phyloP scores from a whole-genome alignment of 2,329 filamentous ascomycete species.

The Thielaviopsis punctulata region DNA sequence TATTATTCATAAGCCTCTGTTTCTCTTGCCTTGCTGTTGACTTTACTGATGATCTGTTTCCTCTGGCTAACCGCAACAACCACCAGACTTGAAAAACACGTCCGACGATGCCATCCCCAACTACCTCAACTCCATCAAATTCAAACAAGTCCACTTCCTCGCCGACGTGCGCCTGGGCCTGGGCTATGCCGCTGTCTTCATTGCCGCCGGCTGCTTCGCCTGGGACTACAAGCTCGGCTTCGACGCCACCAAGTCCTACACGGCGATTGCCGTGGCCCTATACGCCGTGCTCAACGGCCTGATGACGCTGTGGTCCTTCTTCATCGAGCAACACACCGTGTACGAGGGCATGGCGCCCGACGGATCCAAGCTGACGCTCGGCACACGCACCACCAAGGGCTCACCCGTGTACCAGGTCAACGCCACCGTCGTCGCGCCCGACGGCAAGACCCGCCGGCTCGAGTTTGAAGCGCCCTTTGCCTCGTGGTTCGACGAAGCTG shows the following conservation, averaged over 20 bases:
- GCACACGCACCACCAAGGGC: conserved; percentile 59
- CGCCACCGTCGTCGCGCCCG: conserved; percentile 34
- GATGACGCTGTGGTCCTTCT: conserved; percentile 71
- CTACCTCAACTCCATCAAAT: conserved; percentile 78
- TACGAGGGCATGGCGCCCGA: conserved; percentile 56
- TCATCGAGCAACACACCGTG: conserved; percentile 63
- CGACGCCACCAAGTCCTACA: conserved; percentile 68
- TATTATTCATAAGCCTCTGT: too few species aligned
- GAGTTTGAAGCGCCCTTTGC: conserved; percentile 49
- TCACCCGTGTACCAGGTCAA: conserved; percentile 64
- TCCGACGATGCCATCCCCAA: conserved; percentile 87
- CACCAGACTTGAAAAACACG: conserved; percentile 81
- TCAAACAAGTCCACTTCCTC: conserved; percentile 64
- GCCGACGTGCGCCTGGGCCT: conserved; percentile 68
- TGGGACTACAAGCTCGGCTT: conserved; percentile 89
- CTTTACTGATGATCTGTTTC: conserved; percentile 8
- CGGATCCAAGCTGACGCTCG: conserved; percentile 54
- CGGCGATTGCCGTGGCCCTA: conserved; percentile 56
- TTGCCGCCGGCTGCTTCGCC: conserved; percentile 70
- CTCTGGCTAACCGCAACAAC: conserved; percentile 1
- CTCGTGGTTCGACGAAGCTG: conserved; percentile 58
- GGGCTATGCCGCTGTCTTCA: conserved; percentile 64
- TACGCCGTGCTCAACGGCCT: conserved; percentile 67
- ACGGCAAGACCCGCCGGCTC: conserved; percentile 25
- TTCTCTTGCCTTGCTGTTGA: too few species aligned